Evolutionary conservation across 768 basidiomycete genomes (phyloP), one percentile per base, ranked within the genome.

Genomic region (Baorangia bicolor): DNA sequence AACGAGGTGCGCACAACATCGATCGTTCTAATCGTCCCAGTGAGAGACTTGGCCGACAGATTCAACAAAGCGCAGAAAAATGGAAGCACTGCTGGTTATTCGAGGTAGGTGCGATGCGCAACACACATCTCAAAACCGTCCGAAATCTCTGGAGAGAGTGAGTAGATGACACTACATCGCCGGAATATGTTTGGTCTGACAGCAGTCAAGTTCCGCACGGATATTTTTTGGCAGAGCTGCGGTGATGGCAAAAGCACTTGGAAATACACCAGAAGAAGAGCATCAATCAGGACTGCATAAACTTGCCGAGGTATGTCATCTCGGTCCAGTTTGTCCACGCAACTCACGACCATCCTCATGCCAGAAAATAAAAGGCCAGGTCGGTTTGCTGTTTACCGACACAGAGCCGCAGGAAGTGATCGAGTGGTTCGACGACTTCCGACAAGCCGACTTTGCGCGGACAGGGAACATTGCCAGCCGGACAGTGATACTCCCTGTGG

Each of bases 11-110:
- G 81, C 71, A 57, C 34, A 20, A 51, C 57, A 16, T 53, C 34
- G 41, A 53, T 46, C 51, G 35, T 51, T 28, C 11, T 41, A 46
- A 42, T 61, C 57, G 20, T 59, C 45, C 37, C 40, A 34, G 41
- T 34, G 44, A 54, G 42, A 20, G 51, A 47, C 64, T 88, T 51
- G n/a, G n/a, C n/a, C 20, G 53, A 52, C 65, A 94, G 92, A 77
- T 98, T 51, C 90, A 92, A 78, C 80, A 80, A 67, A 85, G 86
- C 69, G 77, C 86, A 21, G 93, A 95, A 62, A 90, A 92, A 76
- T 98, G 92, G 87, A 84, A 84, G 67, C 95, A 97, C 73, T 90
- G 92, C 75, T 99, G 94, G 92, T 69, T 98, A 37, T 97, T 99
- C 69, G 86, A 90, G 64, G 92, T 98, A 6, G 95, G 94, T 16